Evolutionary conservation across 2,329 filamentous ascomycete species (phyloP).

Genomic region (Aspergillus fructus): DNA sequence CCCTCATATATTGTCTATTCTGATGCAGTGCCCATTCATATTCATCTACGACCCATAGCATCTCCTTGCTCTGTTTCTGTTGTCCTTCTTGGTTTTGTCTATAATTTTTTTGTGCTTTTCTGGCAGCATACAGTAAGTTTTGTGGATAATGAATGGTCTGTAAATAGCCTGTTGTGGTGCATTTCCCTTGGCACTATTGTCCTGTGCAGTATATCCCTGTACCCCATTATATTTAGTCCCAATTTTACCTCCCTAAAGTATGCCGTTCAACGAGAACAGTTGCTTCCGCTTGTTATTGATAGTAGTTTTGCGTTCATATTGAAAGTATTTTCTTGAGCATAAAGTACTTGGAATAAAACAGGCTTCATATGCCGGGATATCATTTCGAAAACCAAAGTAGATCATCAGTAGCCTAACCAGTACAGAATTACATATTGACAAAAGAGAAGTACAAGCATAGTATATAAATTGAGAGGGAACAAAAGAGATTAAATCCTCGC

Average conservation of each 20-base stretch:
- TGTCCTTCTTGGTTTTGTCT: neutral
- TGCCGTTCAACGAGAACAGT: neutral
- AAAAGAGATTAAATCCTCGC: slow-evolving; percentile 28
- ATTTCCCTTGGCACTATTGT: neutral
- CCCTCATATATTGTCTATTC: neutral
- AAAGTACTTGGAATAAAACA: neutral
- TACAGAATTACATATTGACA: neutral
- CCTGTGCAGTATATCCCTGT: neutral
- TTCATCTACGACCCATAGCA: neutral
- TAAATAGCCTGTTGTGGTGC: slow-evolving; percentile 15
- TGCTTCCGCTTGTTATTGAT: neutral
- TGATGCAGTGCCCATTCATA: neutral
- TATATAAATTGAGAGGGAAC: neutral
- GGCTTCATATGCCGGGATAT: slow-evolving; percentile 26
- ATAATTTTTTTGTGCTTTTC: slow-evolving; percentile 7
- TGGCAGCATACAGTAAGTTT: slow-evolving; percentile 6
- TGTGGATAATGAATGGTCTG: slow-evolving; percentile 13
- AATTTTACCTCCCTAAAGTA: neutral
- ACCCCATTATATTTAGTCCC: neutral
- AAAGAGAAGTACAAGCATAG: slow-evolving; percentile 9
- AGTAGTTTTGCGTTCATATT: neutral
- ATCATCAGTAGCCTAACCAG: neutral
- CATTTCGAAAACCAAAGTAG: slow-evolving; percentile 6
- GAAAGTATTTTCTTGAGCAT: neutral
- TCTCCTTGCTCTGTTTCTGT: neutral